Conservation (phyloP, 805 yeast genomes). For the Candida schatavii region DNA sequence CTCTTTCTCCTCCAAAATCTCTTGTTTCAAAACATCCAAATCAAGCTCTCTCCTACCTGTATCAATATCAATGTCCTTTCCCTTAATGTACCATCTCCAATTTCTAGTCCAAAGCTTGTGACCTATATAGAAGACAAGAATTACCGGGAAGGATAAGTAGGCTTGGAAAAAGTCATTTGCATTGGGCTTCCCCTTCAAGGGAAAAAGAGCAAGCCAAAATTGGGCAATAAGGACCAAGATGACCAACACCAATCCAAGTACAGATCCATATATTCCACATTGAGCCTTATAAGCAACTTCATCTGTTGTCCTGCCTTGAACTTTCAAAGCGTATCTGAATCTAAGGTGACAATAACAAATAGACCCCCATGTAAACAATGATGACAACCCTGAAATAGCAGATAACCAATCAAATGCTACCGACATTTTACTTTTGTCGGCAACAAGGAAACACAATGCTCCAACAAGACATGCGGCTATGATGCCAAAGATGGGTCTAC, state of each 20-base stretch:
- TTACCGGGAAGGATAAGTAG: conserved; percentile 38
- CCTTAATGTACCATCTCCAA: conserved; percentile 35
- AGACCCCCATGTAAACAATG: conserved; percentile 41
- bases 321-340: conserved; percentile 36
- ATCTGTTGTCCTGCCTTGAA: conserved; percentile 32
- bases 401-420: conserved; percentile 39
- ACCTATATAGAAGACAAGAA: conserved; percentile 34
- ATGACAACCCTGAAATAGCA: conserved; percentile 40
- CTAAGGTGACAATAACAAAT: conserved; percentile 39
- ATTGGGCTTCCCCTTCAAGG: conserved; percentile 33
- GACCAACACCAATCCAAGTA: conserved; percentile 29
- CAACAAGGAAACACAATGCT: conserved; percentile 53
- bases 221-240: conserved; percentile 39
- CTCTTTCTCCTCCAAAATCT: conserved; percentile 32
- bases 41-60: conserved; percentile 43
- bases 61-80: conserved; percentile 38
- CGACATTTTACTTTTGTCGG: conserved; percentile 35
- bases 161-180: conserved; percentile 34
- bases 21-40: conserved; percentile 36
- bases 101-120: conserved; percentile 40
- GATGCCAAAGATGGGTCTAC: conserved; percentile 76
- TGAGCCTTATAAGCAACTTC: conserved; percentile 36
- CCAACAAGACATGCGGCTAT: conserved; percentile 52
- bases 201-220: conserved; percentile 42
- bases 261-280: conserved; percentile 37